Percentiles rank a stretch among this genome's conserved stretches.
phyloP scores from a whole-genome alignment of 1,284 basidiomycete genomes.

The Peniophora sp. region DNA sequence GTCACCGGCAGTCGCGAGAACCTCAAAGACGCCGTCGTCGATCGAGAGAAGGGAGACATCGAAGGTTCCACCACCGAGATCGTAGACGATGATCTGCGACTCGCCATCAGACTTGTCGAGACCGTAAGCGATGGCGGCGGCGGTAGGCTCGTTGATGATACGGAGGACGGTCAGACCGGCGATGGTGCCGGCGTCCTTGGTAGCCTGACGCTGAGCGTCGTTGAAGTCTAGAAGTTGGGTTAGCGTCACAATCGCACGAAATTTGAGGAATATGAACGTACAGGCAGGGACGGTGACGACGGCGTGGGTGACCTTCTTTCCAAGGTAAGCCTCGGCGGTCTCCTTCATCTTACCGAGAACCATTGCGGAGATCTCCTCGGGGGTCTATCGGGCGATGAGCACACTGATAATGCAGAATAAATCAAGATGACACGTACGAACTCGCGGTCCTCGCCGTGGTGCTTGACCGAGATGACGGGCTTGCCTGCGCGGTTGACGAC shows the following conservation, averaged over 20 bases:
- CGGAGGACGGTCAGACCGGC: slow-evolving; percentile 94
- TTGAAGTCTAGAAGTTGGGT: slow-evolving; percentile 68
- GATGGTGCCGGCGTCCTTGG: slow-evolving; percentile 97
- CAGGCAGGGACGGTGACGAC: slow-evolving; percentile 97
- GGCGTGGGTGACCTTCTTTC: slow-evolving; percentile 93
- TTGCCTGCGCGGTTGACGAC: slow-evolving; percentile 79
- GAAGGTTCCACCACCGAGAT: slow-evolving; percentile 72
- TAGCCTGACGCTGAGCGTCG: slow-evolving; percentile 97
- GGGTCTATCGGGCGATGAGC: slow-evolving; percentile 38
- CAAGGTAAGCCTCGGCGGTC: slow-evolving; percentile 97
- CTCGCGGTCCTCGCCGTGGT: slow-evolving; percentile 80
- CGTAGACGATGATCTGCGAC: slow-evolving; percentile 96
- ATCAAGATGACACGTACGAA: slow-evolving; percentile 44
- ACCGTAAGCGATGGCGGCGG: slow-evolving; percentile 97
- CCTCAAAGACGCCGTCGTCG: slow-evolving; percentile 98
- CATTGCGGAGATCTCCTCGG: slow-evolving; percentile 93
- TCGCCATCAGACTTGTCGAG: slow-evolving; percentile 94
- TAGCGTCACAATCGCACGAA: slow-evolving; percentile 3
- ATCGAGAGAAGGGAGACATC: slow-evolving; percentile 98
- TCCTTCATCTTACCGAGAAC: slow-evolving; percentile 98
- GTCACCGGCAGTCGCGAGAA: slow-evolving; percentile 95
- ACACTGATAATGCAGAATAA: neutral
- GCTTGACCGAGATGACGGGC: slow-evolving; percentile 79
- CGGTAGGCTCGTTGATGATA: slow-evolving; percentile 99
- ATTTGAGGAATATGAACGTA: slow-evolving; percentile 22